Percentiles rank a stretch among this genome's conserved stretches.
Evolutionary conservation across 2,329 filamentous ascomycete species (phyloP).

Genomic region (Diaporthe sp.): DNA sequence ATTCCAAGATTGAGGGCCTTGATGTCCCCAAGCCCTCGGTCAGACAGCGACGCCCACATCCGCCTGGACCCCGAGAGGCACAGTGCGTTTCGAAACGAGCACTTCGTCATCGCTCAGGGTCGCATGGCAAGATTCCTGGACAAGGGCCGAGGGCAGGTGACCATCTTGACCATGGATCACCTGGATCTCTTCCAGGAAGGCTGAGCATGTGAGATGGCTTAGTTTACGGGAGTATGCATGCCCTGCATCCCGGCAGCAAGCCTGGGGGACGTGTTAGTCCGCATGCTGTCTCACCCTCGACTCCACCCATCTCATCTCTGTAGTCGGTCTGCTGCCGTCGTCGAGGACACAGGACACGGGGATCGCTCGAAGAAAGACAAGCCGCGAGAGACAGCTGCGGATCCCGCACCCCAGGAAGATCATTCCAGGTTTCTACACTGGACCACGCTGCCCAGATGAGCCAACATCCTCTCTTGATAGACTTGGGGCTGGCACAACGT

Average conservation of each 20-base stretch:
- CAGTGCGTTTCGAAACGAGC: neutral
- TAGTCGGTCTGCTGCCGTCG: neutral
- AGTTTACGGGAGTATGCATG: neutral
- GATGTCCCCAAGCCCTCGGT: neutral
- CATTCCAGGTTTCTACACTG: neutral
- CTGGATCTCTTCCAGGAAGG: neutral
- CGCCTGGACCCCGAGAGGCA: neutral
- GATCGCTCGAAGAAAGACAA: neutral
- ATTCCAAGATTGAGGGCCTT: neutral
- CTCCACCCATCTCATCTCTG: neutral
- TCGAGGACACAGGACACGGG: neutral
- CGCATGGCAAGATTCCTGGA: conserved; percentile 1
- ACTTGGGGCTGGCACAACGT: neutral
- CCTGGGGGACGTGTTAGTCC: neutral
- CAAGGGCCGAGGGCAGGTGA: conserved; percentile 4
- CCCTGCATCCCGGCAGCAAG: neutral
- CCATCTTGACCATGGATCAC: neutral
- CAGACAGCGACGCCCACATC: neutral
- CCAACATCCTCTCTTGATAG: neutral
- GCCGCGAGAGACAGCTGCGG: neutral
- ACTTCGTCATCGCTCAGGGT: conserved; percentile 21
- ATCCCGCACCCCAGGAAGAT: neutral
- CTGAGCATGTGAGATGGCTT: conserved; percentile 3
- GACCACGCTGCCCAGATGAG: neutral
- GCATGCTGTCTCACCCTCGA: conserved; percentile 14